Evolutionary conservation across 2,329 filamentous ascomycete genomes (phyloP), one percentile per base, ranked within the genome.

Genomic region (Hymenoscyphus fructigenus): DNA sequence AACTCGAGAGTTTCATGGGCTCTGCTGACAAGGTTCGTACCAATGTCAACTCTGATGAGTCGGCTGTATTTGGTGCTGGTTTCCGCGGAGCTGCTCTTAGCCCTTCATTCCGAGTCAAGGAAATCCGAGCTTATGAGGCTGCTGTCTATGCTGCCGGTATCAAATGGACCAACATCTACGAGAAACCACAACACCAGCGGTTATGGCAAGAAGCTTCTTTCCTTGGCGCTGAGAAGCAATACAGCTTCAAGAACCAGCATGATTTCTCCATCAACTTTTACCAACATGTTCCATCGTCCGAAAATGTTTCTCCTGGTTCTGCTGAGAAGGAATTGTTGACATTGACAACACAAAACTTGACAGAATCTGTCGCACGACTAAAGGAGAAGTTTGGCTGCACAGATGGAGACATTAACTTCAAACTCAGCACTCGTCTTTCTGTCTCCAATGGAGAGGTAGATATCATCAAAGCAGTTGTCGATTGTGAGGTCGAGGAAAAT

Each of bases 11-110:
- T 67, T 78, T 91, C 55, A 85, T 88, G 60, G 91, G 91, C 44
- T 85, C 84, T 20, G 79, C 88, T 7, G 87, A 90, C 60, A 97
- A 96, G 82, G 83, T 99, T 66, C 90, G 93, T 69, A 91, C 89
- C 74, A 99, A 96, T 73, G 95, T 99, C 75, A 99, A 99, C 80
- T 91, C 94, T 12, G 95, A 99, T 74, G 95, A 99, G 79, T 91
- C 95, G 28, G 95, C 95, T 60, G 95, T 96, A 10, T 96, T 98
- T 77, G 95, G 95, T 72, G 94, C 95, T 63, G 93, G 91, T 32
- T 98, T 99, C 84, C 92, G 93, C 75, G 95, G 92, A 60, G 95
- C 95, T 61, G 88, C 92, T 71, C 84, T 99, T 65, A 97, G 92
- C 79, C 93, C 94, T 50, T 94, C 91, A 76, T 99, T 99, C 87